Base-by-base conservation (phyloP, 768 basidiomycete genomes). In the Amanita pallidorosea region DNA sequence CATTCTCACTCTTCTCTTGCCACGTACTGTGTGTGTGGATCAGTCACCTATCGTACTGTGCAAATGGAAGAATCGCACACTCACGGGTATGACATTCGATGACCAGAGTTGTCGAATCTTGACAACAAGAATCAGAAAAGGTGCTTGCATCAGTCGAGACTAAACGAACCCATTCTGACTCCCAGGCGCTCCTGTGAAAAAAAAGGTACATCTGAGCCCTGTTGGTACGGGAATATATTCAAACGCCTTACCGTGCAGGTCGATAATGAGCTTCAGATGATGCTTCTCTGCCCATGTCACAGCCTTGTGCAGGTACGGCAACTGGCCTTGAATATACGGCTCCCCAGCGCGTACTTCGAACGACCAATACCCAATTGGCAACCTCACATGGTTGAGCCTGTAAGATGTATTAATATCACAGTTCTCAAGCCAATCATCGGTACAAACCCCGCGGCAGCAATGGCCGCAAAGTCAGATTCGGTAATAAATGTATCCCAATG, bases 291-390 rank as follows among this genome's bases (percentile, higher is more conserved):
- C 91, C 81, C 88, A 91, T 22, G 61, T 61, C 41, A 86, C 74
- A 7, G 86, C 87, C 34, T 80, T 74, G 54, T 70, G 55, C 17
- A 90, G 67, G 65, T 84, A 89, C 15, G 80, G 73, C 29, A 85
- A 67, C 61, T 89, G 88, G 11, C 88, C 88, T 64, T 79, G 76
- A 52, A 87, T 78, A 62, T 75, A 90, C 7, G 89, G 90, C 58
- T 91, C 85, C 5, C 87, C 87, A 11, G 72, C 70, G n/a, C 75
- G 74, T 34, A 90, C 80, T 52, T 92, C 88, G 58, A 83, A 90
- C 1, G 86, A 88, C 88, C 88, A 94, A 64, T 88, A 95, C 11
- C 90, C 92, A 41, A 94, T 87, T 12, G 89, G 88, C 35, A 91
- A 59, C 43, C 88, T 80, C 51, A 91, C 83, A 62, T 89, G 87